A percentile compares a stretch with the other conserved stretches of the same genome.
phyloP scores from a whole-genome alignment of 2,329 filamentous ascomycete species.

The Rhinocladiella similis region DNA sequence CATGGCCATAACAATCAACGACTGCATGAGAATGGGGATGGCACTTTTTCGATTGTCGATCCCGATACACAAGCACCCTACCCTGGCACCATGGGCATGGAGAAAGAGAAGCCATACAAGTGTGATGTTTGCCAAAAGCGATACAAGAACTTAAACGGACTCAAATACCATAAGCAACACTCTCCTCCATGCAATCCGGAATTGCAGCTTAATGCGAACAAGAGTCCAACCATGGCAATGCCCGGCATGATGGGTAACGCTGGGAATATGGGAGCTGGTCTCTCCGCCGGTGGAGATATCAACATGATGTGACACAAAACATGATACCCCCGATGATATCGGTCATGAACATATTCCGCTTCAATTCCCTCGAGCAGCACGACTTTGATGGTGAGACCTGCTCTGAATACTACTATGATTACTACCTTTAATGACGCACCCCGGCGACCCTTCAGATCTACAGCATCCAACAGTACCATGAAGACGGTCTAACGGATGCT shows the following conservation, averaged over 20 bases:
- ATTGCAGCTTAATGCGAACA: constrained; percentile 57
- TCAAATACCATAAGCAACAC: constrained; percentile 91
- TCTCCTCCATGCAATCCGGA: constrained; percentile 90
- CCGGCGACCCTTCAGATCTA: background rate
- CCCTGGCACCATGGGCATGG: constrained; percentile 96
- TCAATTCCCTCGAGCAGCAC: background rate
- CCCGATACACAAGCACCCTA: constrained; percentile 93
- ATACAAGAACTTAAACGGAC: constrained; percentile 97
- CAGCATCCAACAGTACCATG: too few species aligned
- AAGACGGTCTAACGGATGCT: too few species aligned
- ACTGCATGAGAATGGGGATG: constrained; percentile 92
- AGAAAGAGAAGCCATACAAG: constrained; percentile 98
- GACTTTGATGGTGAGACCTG: background rate
- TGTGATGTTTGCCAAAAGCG: constrained; percentile 97
- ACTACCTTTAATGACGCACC: background rate
- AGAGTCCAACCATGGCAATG: constrained; percentile 19
- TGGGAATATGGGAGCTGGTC: constrained; percentile 49
- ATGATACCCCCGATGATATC: constrained; percentile 11
- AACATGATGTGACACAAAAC: constrained; percentile 5
- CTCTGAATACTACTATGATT: background rate
- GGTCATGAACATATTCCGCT: constrained; percentile 6
- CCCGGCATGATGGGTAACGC: constrained; percentile 34
- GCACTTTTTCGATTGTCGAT: constrained; percentile 97
- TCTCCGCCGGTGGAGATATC: constrained; percentile 36
- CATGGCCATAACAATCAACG: constrained; percentile 97